Evolutionary conservation across 192 early-diverging fungal species (phyloP).

Genomic region (Thamnidium elegans): DNA sequence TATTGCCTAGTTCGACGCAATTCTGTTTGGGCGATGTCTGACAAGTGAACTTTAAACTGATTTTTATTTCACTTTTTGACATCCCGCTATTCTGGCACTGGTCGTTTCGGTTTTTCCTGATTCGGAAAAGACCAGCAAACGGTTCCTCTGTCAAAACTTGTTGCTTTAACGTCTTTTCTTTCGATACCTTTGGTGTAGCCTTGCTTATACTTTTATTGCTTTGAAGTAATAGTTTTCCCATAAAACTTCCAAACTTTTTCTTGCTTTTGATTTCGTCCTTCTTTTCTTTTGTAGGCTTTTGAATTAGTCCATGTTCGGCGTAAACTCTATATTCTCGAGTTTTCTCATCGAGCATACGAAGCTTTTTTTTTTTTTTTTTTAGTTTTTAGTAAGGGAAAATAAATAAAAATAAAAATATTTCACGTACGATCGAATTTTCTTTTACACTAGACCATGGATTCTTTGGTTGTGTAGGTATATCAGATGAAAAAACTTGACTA

Average conservation of each 20-base stretch:
- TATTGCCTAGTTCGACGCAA: background rate
- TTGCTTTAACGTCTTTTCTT: background rate
- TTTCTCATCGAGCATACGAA: conserved; percentile 10
- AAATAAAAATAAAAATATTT: background rate
- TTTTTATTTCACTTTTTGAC: background rate
- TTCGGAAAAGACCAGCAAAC: conserved; percentile 6
- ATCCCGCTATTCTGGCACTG: background rate
- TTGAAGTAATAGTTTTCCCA: conserved; percentile 18
- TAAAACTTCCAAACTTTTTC: conserved; percentile 16
- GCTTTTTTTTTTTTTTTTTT: background rate
- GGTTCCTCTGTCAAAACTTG: background rate
- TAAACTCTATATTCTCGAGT: conserved; percentile 1
- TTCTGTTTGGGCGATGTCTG: background rate
- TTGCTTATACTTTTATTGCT: conserved; percentile 2
- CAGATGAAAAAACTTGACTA: background rate
- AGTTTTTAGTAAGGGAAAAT: background rate
- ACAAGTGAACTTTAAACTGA: background rate
- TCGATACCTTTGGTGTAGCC: background rate
- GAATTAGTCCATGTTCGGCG: background rate
- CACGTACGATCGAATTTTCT: conserved; percentile 1
- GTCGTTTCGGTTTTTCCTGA: conserved; percentile 12
- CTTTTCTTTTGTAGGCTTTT: background rate
- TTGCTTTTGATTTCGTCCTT: background rate
- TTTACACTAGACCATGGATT: background rate
- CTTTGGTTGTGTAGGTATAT: conserved; percentile 10